Evolutionary conservation across 805 yeast genomes (phyloP).

Genomic region (Wickerhamomyces sydowiorum): DNA sequence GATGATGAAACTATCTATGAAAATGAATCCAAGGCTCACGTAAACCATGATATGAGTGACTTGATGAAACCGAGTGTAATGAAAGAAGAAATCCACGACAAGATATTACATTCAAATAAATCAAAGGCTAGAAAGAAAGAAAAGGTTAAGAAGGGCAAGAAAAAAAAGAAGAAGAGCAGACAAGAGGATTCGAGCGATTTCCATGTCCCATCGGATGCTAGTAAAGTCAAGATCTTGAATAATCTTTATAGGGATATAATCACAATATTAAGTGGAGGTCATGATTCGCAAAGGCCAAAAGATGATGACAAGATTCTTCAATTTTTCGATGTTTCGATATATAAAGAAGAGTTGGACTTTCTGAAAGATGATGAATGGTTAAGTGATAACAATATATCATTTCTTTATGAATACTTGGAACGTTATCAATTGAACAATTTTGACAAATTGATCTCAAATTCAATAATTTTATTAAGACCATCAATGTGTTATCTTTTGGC

Average conservation of each 20-base stretch:
- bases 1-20: conserved; percentile 8
- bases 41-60: conserved; percentile 5
- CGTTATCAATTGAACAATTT: conserved; percentile 23
- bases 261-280: conserved; percentile 2
- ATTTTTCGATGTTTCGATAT: conserved; percentile 52
- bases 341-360: conserved; percentile 51
- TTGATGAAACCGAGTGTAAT: neutral
- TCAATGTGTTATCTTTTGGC: conserved; percentile 58
- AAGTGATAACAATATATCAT: conserved; percentile 62
- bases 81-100: neutral
- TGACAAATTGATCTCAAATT: conserved; percentile 21
- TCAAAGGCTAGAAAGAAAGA: neutral
- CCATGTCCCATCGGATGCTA: conserved; percentile 13
- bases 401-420: conserved; percentile 54
- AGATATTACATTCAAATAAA: neutral
- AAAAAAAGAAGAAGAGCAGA: conserved; percentile 1
- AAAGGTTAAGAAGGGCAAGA: neutral
- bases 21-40: conserved; percentile 7
- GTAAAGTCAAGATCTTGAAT: conserved; percentile 11
- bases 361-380: conserved; percentile 66
- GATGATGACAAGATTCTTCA: conserved; percentile 30
- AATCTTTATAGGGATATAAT: conserved; percentile 11
- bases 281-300: conserved; percentile 18
- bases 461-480: conserved; percentile 45
- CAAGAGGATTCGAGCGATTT: conserved; percentile 3